Conservation (phyloP, 1,284 basidiomycete species). For the Apiotrichum domesticum region DNA sequence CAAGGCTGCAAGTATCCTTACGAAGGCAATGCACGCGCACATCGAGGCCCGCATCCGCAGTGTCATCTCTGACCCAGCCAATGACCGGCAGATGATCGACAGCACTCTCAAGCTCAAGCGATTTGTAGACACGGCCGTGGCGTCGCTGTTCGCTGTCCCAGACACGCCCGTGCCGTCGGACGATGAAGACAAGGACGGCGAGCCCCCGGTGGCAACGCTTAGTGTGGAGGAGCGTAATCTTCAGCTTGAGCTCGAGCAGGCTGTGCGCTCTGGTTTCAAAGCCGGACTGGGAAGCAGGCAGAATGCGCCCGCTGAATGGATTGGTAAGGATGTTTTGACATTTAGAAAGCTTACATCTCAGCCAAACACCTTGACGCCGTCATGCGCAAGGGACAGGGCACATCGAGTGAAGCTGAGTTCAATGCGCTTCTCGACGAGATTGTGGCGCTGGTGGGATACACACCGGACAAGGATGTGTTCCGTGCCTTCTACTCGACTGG, state of each 20-base stretch:
- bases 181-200: not conserved
- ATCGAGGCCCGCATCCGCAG: constrained; percentile 38
- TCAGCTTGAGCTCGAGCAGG: constrained; percentile 41
- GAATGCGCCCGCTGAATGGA: constrained; percentile 88
- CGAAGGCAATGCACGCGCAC: constrained; percentile 59
- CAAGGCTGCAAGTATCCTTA: constrained; percentile 54
- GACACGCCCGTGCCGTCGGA: not conserved
- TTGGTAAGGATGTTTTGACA: constrained; percentile 63
- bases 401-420: constrained; percentile 64
- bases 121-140: constrained; percentile 56
- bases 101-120: constrained; percentile 65
- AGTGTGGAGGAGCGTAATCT: not conserved
- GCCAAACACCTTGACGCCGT: constrained; percentile 59
- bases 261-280: constrained; percentile 65
- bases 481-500: constrained; percentile 88
- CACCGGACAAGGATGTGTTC: constrained; percentile 82
- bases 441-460: constrained; percentile 77
- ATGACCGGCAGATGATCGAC: constrained; percentile 62
- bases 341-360: no score
- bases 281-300: constrained; percentile 71
- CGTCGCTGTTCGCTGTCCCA: constrained; percentile 47
- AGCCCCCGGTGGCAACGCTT: not conserved
- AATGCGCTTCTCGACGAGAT: constrained; percentile 66
- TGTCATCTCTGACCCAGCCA: constrained; percentile 54
- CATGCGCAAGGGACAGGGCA: constrained; percentile 77